These are phyloP conservation scores for Candida dendrica DNA, from an alignment of 805 yeast species.

Conservation along the genomic window DNA sequence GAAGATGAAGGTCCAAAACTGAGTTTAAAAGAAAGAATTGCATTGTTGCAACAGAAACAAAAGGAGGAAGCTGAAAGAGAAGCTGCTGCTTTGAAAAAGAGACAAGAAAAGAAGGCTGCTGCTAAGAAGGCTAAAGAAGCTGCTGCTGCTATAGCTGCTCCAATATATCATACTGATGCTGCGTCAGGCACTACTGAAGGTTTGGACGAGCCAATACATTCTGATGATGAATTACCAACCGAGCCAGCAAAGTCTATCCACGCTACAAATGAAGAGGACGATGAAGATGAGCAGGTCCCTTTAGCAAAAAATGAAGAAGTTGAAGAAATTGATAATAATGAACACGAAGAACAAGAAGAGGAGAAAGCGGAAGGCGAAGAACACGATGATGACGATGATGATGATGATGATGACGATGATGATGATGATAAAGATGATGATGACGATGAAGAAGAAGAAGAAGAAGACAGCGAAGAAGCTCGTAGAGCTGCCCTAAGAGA, in stretches of 20 bases:
- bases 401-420: slow-evolving; percentile 23
- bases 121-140: slow-evolving; percentile 13
- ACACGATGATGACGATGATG: slow-evolving; percentile 21
- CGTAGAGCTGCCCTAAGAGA: slow-evolving; percentile 74
- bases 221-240: neutral
- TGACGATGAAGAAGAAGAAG: slow-evolving; percentile 46
- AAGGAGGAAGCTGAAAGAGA: slow-evolving; percentile 72
- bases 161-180: too few relatives aligned
- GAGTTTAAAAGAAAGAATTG: slow-evolving; percentile 83
- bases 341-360: too few relatives aligned
- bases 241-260: neutral
- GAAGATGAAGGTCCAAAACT: slow-evolving; percentile 64
- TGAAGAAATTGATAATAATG: slow-evolving; percentile 7
- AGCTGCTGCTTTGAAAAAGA: slow-evolving; percentile 47
- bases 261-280: neutral
- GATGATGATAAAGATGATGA: slow-evolving; percentile 40
- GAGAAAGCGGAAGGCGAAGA: slow-evolving; percentile 14
- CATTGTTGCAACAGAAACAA: slow-evolving; percentile 73
- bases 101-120: slow-evolving; percentile 42
- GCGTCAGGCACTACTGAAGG: slow-evolving; percentile 1
- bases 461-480: slow-evolving; percentile 69
- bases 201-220: neutral
- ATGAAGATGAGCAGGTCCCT: neutral
- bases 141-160: neutral
- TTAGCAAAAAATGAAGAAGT: slow-evolving; percentile 2